Percentiles rank a stretch among this genome's conserved stretches.
phyloP scores from a whole-genome alignment of 495 filamentous ascomycete species.

The Penicillium cataractarum region DNA sequence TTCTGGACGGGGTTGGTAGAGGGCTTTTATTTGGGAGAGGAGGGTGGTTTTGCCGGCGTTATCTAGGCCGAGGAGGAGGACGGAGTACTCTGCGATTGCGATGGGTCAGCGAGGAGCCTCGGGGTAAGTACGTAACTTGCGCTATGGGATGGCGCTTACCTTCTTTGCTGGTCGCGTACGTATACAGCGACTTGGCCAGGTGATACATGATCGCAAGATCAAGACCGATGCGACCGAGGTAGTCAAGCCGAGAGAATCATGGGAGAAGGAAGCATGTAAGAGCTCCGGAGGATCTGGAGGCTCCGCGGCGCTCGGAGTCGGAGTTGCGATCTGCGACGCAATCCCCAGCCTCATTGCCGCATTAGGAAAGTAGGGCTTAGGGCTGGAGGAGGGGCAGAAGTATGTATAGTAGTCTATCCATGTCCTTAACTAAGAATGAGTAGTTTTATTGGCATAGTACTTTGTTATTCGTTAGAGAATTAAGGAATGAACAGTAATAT shows the following conservation, averaged over 20 bases:
- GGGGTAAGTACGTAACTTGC: background rate
- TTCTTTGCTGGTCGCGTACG: constrained; percentile 94
- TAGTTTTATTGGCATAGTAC: too few relatives aligned
- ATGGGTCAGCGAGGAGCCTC: background rate
- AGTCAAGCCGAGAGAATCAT: constrained; percentile 12
- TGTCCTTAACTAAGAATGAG: too few relatives aligned
- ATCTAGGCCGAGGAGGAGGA: constrained; percentile 94
- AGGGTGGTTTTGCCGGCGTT: constrained; percentile 99
- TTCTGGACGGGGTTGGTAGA: constrained; percentile 69
- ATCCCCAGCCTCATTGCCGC: constrained; percentile 23
- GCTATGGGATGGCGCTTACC: constrained; percentile 49
- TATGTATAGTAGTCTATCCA: too few relatives aligned
- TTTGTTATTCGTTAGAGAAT: too few relatives aligned
- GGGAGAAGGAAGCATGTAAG: constrained; percentile 24
- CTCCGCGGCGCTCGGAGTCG: background rate
- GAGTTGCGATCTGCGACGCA: constrained; percentile 22
- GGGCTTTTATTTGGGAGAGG: constrained; percentile 90
- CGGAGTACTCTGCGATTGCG: constrained; percentile 78
- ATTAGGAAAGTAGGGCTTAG: constrained; percentile 40
- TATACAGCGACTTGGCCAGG: constrained; percentile 91
- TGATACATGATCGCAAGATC: constrained; percentile 78
- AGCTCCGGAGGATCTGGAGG: background rate
- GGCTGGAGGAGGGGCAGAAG: constrained; percentile 12
- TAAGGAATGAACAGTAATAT: too few relatives aligned
- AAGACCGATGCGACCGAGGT: constrained; percentile 22